These are phyloP conservation scores for Zygoascus meyerae DNA, from an alignment of 1,139 yeast genomes.

Conservation along the genomic window DNA sequence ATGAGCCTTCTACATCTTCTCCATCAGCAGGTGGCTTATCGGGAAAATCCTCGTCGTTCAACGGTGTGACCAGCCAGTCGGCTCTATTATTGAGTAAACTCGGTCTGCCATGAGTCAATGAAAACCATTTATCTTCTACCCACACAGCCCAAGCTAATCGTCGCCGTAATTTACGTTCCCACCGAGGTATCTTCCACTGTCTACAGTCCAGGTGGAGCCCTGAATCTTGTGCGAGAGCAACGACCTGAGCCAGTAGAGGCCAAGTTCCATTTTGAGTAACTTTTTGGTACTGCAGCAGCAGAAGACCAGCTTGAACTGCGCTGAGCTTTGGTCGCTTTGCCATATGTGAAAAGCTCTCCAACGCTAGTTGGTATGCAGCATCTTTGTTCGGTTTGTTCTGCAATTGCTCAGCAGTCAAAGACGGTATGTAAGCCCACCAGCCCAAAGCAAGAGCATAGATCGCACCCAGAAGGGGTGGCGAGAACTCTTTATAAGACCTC, in stretches of 20 bases:
- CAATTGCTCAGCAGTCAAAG: slow-evolving; percentile 32
- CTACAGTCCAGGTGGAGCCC: slow-evolving; percentile 83
- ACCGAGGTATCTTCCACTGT: slow-evolving; percentile 38
- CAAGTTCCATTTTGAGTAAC: slow-evolving; percentile 54
- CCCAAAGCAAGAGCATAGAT: slow-evolving; percentile 41
- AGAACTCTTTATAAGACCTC: slow-evolving; percentile 42
- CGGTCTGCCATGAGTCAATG: slow-evolving; percentile 27
- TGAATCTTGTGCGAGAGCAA: slow-evolving; percentile 75
- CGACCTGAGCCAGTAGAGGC: slow-evolving; percentile 82
- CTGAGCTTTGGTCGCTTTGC: slow-evolving; percentile 40
- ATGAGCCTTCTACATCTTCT: slow-evolving; percentile 10
- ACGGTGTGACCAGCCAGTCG: slow-evolving; percentile 12
- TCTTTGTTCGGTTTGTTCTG: slow-evolving; percentile 19
- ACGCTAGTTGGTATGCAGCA: slow-evolving; percentile 28
- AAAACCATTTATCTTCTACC: slow-evolving; percentile 31
- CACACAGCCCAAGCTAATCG: slow-evolving; percentile 29
- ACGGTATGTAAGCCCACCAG: slow-evolving; percentile 39
- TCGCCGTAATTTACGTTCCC: slow-evolving; percentile 26
- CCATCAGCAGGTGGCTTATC: slow-evolving; percentile 12
- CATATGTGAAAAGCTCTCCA: slow-evolving; percentile 36
- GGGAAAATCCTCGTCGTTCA: slow-evolving; percentile 13
- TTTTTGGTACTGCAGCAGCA: slow-evolving; percentile 32
- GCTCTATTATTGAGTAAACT: slow-evolving; percentile 34
- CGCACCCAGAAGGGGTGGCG: slow-evolving; percentile 41
- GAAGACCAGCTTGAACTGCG: slow-evolving; percentile 40